Evolutionary conservation across 352 stramenopile genomes (phyloP).

Genomic region (Peronospora farinosa): DNA sequence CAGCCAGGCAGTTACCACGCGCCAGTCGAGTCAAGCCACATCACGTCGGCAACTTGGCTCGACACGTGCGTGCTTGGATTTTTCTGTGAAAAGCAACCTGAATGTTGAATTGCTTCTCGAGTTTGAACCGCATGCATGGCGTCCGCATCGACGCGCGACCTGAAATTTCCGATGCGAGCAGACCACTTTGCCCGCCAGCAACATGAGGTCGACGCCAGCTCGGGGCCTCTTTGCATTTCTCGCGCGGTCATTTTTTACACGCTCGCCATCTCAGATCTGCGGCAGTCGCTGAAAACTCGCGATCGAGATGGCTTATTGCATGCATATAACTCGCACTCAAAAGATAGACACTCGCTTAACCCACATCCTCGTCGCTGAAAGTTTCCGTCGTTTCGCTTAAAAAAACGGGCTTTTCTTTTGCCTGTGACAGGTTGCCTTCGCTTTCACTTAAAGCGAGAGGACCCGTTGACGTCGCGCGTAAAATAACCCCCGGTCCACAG

Average conservation of each 20-base stretch:
- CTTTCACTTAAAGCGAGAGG: constrained; percentile 14
- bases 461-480: constrained; percentile 19
- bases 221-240: constrained; percentile 13
- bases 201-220: constrained; percentile 11
- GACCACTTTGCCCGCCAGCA: constrained; percentile 14
- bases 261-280: constrained; percentile 30
- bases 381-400: constrained; percentile 31
- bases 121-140: constrained; percentile 14
- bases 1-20: constrained; percentile 17
- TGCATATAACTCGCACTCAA: constrained; percentile 4
- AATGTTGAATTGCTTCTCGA: constrained; percentile 9
- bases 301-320: constrained; percentile 18
- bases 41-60: constrained; percentile 10
- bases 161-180: constrained; percentile 30
- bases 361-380: constrained; percentile 14
- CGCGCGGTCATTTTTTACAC: constrained; percentile 25
- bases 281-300: constrained; percentile 21
- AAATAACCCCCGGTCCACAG: constrained; percentile 30
- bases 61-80: constrained; percentile 27
- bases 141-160: constrained; percentile 16
- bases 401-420: constrained; percentile 19
- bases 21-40: constrained; percentile 26
- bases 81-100: constrained; percentile 30
- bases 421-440: constrained; percentile 22
- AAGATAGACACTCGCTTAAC: constrained; percentile 18